Conservation (phyloP, 2,329 filamentous ascomycete species). For the Sporothrix mexicana region DNA sequence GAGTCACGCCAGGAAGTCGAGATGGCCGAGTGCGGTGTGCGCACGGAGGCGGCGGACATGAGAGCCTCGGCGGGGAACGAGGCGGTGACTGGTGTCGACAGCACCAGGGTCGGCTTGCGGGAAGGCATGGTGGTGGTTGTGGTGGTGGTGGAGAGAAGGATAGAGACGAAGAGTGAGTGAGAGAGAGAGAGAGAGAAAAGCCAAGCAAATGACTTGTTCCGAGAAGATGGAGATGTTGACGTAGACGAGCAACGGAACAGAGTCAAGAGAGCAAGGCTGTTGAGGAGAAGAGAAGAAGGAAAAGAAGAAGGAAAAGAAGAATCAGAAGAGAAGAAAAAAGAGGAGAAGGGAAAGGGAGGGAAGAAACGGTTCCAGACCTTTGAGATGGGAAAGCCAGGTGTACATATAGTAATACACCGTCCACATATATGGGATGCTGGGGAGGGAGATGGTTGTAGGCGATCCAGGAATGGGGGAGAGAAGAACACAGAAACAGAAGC, state of each 20-base stretch:
- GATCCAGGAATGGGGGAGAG: slow-evolving; percentile 5
- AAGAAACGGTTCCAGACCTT: slow-evolving; percentile 15
- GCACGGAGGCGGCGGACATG: slow-evolving; percentile 55
- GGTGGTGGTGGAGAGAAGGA: slow-evolving; percentile 19
- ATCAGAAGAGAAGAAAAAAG: neutral
- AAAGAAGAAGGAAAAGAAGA: neutral
- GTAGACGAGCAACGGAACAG: slow-evolving; percentile 40
- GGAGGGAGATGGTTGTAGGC: neutral
- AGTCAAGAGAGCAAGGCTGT: slow-evolving; percentile 45
- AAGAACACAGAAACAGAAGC: neutral
- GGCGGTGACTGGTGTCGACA: slow-evolving; percentile 67
- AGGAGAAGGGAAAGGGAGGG: neutral
- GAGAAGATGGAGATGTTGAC: slow-evolving; percentile 47
- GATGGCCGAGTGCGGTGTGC: slow-evolving; percentile 71
- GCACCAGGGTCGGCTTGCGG: slow-evolving; percentile 61
- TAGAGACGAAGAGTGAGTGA: slow-evolving; percentile 27
- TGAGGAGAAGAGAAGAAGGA: slow-evolving; percentile 42
- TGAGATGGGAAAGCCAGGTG: slow-evolving; percentile 23
- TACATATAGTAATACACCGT: slow-evolving; percentile 27
- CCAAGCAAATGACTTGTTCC: slow-evolving; percentile 53
- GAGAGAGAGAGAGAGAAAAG: slow-evolving; percentile 39
- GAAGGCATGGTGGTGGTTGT: slow-evolving; percentile 52
- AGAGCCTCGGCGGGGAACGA: slow-evolving; percentile 58
- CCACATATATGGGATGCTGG: neutral
- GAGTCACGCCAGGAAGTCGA: slow-evolving; percentile 52